A percentile compares a stretch with the other conserved stretches of the same genome.
These are phyloP conservation scores for Termitomyces sp. DNA, from an alignment of 768 basidiomycete species.

Conservation along the genomic window DNA sequence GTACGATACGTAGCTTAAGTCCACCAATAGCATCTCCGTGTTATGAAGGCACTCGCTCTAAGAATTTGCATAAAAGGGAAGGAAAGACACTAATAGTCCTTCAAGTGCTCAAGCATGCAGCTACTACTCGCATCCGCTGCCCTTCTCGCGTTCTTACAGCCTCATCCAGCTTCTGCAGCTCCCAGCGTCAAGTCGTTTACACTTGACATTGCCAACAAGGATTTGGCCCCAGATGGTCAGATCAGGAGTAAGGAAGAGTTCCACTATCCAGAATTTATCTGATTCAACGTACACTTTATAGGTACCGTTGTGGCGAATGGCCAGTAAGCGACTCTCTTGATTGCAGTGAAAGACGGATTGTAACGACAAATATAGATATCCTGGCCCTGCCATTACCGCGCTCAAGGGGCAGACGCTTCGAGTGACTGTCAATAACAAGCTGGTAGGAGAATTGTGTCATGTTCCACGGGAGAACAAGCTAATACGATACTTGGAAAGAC, in stretches of 20 bases:
- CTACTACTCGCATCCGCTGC: conserved; percentile 15
- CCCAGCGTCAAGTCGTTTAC: conserved; percentile 17
- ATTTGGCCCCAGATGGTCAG: conserved; percentile 43
- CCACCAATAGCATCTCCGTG: conserved; percentile 1
- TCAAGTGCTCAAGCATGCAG: conserved; percentile 18
- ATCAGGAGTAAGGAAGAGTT: conserved; percentile 17
- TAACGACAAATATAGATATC: conserved; percentile 20
- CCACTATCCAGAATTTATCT: neutral
- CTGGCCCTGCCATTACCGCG: conserved; percentile 43
- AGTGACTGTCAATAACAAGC: conserved; percentile 40
- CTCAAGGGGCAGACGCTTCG: conserved; percentile 39
- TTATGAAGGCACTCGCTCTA: neutral
- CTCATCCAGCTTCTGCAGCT: conserved; percentile 9
- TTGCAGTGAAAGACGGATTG: neutral
- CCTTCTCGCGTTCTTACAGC: conserved; percentile 15
- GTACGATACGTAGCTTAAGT: neutral
- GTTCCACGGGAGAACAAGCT: neutral
- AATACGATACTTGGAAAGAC: conserved; percentile 14
- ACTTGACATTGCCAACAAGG: conserved; percentile 35
- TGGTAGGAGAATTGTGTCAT: conserved; percentile 22
- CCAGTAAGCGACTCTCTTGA: conserved; percentile 9
- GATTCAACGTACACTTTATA: conserved; percentile 1
- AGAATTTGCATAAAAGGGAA: conserved; percentile 8
- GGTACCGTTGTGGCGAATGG: conserved; percentile 22
- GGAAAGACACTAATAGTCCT: neutral